phyloP scores from a whole-genome alignment of 176 grass and related monocot species.

The Bolboschoenus planiculmis region DNA sequence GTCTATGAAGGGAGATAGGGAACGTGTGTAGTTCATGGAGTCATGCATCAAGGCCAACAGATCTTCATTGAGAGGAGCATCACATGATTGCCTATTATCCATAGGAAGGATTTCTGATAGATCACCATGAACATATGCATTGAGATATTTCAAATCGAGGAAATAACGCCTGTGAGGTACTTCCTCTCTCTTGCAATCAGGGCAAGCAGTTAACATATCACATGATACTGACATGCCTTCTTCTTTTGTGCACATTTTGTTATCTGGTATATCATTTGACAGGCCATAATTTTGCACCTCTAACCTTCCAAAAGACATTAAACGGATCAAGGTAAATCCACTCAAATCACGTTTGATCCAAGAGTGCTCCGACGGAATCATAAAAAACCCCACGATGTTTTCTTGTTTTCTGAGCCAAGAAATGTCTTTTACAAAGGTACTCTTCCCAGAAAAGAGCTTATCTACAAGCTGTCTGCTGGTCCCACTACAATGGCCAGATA shows the following conservation, averaged over 20 bases:
- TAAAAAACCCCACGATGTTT: constrained; percentile 45
- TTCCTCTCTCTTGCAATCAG: constrained; percentile 18
- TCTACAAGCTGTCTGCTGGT: constrained; percentile 32
- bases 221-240: constrained; percentile 26
- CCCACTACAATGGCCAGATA: constrained; percentile 30
- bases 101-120: constrained; percentile 40
- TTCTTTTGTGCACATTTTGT: constrained; percentile 26
- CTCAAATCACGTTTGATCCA: constrained; percentile 17
- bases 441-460: constrained; percentile 33
- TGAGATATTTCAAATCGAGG: constrained; percentile 48
- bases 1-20: constrained; percentile 52
- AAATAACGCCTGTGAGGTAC: constrained; percentile 11
- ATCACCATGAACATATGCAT: constrained; percentile 55
- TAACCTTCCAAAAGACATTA: constrained; percentile 56
- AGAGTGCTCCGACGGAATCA: constrained; percentile 42
- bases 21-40: constrained; percentile 22
- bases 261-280: constrained; percentile 20
- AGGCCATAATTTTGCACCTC: constrained; percentile 59
- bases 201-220: constrained; percentile 27
- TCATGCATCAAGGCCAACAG: constrained; percentile 41
- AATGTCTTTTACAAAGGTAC: constrained; percentile 22
- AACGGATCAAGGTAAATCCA: constrained; percentile 62
- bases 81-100: constrained; percentile 26
- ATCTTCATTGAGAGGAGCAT: constrained; percentile 53
- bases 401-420: constrained; percentile 26